phyloP scores from a whole-genome alignment of 768 basidiomycete species.

The Lentinula guzmanii region DNA sequence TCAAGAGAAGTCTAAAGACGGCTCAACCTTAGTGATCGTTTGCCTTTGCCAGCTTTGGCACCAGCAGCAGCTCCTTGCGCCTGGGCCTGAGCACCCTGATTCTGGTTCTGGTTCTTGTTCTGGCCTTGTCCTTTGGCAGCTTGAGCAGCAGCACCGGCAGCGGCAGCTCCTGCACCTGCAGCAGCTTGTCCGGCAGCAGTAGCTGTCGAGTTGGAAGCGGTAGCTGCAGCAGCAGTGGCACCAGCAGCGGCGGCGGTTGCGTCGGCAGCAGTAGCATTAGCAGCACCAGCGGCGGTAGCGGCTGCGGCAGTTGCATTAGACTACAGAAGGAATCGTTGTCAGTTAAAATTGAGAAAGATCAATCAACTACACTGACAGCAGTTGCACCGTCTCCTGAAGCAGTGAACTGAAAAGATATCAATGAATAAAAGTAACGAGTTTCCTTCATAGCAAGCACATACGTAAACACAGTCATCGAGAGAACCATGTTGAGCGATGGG shows the following conservation, averaged over 20 bases:
- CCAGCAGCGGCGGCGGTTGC: slow-evolving; percentile 5
- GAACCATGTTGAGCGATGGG: slow-evolving; percentile 57
- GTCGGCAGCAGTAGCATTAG: background rate
- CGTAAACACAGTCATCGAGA: slow-evolving; percentile 56
- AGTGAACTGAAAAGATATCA: slow-evolving; percentile 24
- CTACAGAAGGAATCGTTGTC: background rate
- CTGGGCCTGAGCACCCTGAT: background rate
- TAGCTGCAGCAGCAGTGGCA: background rate
- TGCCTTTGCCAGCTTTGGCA: background rate
- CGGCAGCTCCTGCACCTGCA: slow-evolving; percentile 9
- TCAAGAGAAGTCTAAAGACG: background rate
- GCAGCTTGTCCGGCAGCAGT: background rate
- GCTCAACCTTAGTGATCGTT: background rate
- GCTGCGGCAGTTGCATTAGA: background rate
- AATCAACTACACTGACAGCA: slow-evolving; percentile 4
- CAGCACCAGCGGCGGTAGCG: slow-evolving; percentile 3
- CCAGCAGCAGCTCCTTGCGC: background rate
- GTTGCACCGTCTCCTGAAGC: slow-evolving; percentile 13
- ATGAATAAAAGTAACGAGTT: slow-evolving; percentile 4
- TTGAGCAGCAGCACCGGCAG: slow-evolving; percentile 4
- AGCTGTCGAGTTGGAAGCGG: slow-evolving; percentile 10
- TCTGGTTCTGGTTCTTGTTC: background rate
- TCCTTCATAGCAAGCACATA: slow-evolving; percentile 21
- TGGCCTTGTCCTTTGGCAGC: background rate
- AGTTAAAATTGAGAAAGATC: background rate